phyloP scores from a whole-genome alignment of 805 yeast species.

The Starmera quercuum region DNA sequence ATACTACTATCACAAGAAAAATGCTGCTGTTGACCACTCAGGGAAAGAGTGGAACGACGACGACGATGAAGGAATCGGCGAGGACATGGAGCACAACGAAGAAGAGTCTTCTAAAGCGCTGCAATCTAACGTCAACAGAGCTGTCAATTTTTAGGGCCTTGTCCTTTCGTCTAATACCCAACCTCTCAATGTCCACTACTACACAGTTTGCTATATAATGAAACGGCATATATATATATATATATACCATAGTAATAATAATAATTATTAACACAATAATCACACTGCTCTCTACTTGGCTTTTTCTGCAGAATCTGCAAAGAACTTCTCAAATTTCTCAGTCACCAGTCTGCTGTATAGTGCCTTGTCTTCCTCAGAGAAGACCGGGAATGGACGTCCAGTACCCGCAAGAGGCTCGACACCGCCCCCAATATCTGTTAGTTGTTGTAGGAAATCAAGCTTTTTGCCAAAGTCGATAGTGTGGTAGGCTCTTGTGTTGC shows the following conservation, averaged over 20 bases:
- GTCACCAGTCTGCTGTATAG: slow-evolving; percentile 4
- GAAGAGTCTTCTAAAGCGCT: neutral
- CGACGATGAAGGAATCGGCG: neutral
- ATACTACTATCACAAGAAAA: slow-evolving; percentile 12
- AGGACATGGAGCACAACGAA: neutral
- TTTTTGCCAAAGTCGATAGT: slow-evolving; percentile 28
- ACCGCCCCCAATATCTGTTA: slow-evolving; percentile 23
- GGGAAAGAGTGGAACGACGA: slow-evolving; percentile 20
- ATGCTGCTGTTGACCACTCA: slow-evolving; percentile 12
- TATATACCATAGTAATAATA: too few species aligned
- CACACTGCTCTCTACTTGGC: neutral
- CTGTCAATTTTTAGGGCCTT: slow-evolving; percentile 14
- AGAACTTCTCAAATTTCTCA: slow-evolving; percentile 20
- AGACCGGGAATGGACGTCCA: slow-evolving; percentile 19
- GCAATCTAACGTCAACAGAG: slow-evolving; percentile 14
- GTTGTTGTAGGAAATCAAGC: slow-evolving; percentile 16
- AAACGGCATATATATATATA: neutral
- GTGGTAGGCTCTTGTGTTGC: slow-evolving; percentile 23
- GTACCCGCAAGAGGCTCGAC: slow-evolving; percentile 6
- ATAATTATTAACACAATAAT: neutral
- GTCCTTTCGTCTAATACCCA: neutral
- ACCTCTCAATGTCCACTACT: neutral
- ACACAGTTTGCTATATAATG: neutral
- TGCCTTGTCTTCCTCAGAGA: slow-evolving; percentile 21
- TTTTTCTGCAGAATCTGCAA: slow-evolving; percentile 4